Percentiles rank a stretch among this genome's conserved stretches.
These are phyloP conservation scores for Pulveroboletus sp. DNA, from an alignment of 768 basidiomycete genomes.

Conservation along the genomic window DNA sequence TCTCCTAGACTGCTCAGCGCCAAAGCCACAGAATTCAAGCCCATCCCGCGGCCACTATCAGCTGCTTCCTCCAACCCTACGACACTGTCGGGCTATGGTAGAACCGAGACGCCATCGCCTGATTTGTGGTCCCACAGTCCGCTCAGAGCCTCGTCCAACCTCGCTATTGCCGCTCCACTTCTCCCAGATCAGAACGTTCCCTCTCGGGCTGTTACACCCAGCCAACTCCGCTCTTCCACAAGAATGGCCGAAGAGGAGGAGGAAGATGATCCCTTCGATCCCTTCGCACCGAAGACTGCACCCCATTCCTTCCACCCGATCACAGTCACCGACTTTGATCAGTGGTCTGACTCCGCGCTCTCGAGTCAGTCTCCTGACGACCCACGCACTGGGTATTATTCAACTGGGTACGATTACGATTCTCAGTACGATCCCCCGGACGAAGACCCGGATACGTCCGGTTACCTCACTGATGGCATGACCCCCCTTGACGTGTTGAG, in stretches of 20 bases:
- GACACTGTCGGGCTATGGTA: conserved; percentile 40
- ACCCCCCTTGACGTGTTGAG: conserved; percentile 95
- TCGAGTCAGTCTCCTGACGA: conserved; percentile 53
- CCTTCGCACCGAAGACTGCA: conserved; percentile 45
- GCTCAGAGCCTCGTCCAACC: conserved; percentile 69
- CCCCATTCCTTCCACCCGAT: conserved; percentile 60
- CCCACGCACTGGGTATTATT: conserved; percentile 32
- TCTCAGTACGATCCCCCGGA: conserved; percentile 27
- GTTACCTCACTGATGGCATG: conserved; percentile 84
- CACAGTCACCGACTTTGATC: conserved; percentile 60
- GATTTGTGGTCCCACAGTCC: conserved; percentile 82
- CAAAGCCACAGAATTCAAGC: conserved; percentile 86
- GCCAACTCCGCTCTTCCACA: conserved; percentile 62
- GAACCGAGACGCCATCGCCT: conserved; percentile 81
- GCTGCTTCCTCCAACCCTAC: conserved; percentile 56
- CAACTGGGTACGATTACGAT: conserved; percentile 30
- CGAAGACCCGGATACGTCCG: conserved; percentile 48
- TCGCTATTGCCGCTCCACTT: conserved; percentile 88
- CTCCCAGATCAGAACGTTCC: conserved; percentile 59
- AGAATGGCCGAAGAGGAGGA: conserved; percentile 59
- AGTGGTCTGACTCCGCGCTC: conserved; percentile 50
- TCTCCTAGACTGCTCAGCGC: conserved; percentile 85
- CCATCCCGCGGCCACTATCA: conserved; percentile 74
- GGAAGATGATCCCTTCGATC: conserved; percentile 85
- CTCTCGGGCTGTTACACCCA: conserved; percentile 60